Evolutionary conservation across 140 eudicot genomes (phyloP).

Genomic region (Senecio squalidus): DNA sequence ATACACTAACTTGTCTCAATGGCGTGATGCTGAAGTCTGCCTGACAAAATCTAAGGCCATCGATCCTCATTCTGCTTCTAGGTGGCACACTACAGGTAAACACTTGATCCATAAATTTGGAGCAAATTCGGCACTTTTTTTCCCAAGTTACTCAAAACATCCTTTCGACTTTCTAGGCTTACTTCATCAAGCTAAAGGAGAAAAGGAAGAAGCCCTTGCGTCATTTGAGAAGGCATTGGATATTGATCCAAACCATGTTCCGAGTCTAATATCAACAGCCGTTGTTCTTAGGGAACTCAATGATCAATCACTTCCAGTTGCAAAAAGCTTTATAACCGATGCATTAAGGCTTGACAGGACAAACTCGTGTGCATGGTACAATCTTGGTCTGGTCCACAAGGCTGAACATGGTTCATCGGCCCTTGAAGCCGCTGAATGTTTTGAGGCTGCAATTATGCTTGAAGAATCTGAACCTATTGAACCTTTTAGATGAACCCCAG

Average conservation of each 20-base stretch:
- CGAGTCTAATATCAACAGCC: conserved; percentile 84
- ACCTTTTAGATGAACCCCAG: conserved; percentile 61
- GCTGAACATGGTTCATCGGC: conserved; percentile 41
- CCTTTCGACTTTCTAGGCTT: conserved; percentile 39
- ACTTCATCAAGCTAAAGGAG: conserved; percentile 70
- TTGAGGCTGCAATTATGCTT: conserved; percentile 82
- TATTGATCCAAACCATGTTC: conserved; percentile 73
- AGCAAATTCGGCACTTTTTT: neutral
- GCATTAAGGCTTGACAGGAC: conserved; percentile 73
- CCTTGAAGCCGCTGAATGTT: conserved; percentile 82
- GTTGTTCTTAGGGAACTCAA: conserved; percentile 39
- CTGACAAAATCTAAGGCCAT: conserved; percentile 67
- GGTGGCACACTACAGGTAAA: conserved; percentile 79
- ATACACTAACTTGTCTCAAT: conserved; percentile 65
- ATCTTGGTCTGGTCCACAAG: conserved; percentile 78
- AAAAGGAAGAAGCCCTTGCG: conserved; percentile 56
- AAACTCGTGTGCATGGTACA: conserved; percentile 67
- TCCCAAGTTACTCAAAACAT: conserved; percentile 4
- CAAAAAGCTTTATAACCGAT: conserved; percentile 67
- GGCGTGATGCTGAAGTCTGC: conserved; percentile 90
- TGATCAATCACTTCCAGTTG: conserved; percentile 47
- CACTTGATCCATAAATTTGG: neutral
- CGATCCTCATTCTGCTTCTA: conserved; percentile 73
- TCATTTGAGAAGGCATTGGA: conserved; percentile 66
- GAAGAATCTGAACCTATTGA: conserved; percentile 81